Base-by-base conservation (phyloP, 768 basidiomycete species). In the Amanita exitialis region DNA sequence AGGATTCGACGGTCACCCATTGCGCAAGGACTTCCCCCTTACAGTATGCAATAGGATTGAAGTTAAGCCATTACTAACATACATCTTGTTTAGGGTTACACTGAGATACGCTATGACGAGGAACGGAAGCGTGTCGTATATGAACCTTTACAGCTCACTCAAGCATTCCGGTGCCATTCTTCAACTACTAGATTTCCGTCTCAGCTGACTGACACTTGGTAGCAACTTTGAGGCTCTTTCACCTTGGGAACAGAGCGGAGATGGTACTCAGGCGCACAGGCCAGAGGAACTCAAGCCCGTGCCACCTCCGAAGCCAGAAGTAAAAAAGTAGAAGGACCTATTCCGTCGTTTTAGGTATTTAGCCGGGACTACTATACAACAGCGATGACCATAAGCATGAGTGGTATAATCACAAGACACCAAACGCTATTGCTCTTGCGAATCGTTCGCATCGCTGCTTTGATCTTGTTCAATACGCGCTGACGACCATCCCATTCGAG, bases 21-120 rank as follows among this genome's bases (percentile, higher is more conserved):
- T 99, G 42, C 82, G 96, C 56, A 99, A 99, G 66, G 96, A 99
- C 64, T 99, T 98, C 78, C 96, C 96, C 28, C 69, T 99, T 59
- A 96, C 93, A 7, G 94, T 92, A 63, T 58, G 83, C 70, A 20
- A 42, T 25, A 1, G 12, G 44, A 39, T 13, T 35, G 23, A 36
- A 23, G 43, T 37, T 21, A 44, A 43, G 9, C 16, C 42, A 30
- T 53, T 52, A 48, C 12, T 54, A 27, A 43, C 56, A 16, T 1
- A 21, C 28, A 13, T 32, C 12, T 13, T 56, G 32, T 7, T 10
- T 59, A 96, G 93, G 96, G 96, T n/a, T 99, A 98, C 68, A 92
- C 91, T 7, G 96, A 99, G 68, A 78, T 98, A 36, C 87, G 96
- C 37, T 99, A 98, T 62, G 94, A 97, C 59, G 96, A 98, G 69